These are phyloP conservation scores for Elongisporangium anandrum DNA, from an alignment of 352 stramenopile species.

Conservation along the genomic window DNA sequence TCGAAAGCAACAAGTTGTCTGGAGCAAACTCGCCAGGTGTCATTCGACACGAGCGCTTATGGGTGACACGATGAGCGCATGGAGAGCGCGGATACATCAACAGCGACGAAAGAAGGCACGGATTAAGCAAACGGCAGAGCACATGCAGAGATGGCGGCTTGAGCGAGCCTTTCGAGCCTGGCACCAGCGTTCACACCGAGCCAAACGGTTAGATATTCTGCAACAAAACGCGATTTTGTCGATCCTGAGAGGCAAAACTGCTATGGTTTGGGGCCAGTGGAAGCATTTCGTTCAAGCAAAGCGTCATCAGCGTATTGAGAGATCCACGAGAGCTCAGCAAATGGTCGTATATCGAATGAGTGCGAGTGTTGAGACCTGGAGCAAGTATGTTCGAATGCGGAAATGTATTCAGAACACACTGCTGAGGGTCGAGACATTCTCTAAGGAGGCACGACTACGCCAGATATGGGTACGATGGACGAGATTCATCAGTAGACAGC, in stretches of 20 bases:
- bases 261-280: constrained; percentile 2
- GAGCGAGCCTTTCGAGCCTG: constrained; percentile 4
- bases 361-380: constrained; percentile 19
- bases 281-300: constrained; percentile 1
- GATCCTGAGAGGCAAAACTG: not conserved
- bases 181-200: not conserved
- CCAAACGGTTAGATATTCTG: not conserved
- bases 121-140: not conserved
- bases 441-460: constrained; percentile 7
- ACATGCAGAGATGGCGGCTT: constrained; percentile 2
- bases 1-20: not conserved
- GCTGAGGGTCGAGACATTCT: constrained; percentile 7
- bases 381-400: constrained; percentile 7
- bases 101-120: not conserved
- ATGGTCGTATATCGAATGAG: constrained; percentile 13
- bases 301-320: not conserved
- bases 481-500: constrained; percentile 9
- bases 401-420: constrained; percentile 19
- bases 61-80: not conserved
- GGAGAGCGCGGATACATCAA: not conserved
- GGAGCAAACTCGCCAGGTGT: not conserved
- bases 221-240: not conserved
- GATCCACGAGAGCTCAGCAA: not conserved
- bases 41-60: not conserved
- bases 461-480: constrained; percentile 26